Evolutionary conservation across 345 rosid species (phyloP).

Genomic region (Eucalyptus erythrocorys): DNA sequence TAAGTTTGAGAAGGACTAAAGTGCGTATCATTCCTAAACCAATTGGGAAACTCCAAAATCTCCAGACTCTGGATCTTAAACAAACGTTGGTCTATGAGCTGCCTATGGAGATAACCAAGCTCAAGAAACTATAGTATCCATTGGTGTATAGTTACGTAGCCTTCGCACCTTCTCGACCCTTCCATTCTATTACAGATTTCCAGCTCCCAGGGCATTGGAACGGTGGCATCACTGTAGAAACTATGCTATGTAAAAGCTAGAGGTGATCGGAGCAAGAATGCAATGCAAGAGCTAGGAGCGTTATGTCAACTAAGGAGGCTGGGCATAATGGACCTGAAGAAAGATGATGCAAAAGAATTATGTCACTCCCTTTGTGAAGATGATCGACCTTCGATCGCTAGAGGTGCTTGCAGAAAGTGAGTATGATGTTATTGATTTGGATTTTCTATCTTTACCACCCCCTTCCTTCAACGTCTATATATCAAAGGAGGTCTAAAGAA

Average conservation of each 20-base stretch:
- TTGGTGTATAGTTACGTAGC: not conserved
- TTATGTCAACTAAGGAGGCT: no score
- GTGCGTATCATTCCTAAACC: not conserved
- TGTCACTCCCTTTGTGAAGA: not conserved
- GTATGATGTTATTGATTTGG: not conserved
- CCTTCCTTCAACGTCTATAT: fast-evolving
- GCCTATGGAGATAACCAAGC: fast-evolving
- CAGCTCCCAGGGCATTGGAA: no score
- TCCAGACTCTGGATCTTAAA: fast-evolving
- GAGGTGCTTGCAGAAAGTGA: fast-evolving
- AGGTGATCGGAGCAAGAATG: not conserved
- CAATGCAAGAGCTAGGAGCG: not conserved
- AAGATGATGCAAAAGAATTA: not conserved
- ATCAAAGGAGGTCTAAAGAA: not conserved
- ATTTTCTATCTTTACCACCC: not conserved
- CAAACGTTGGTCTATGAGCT: not conserved
- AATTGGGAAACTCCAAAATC: no score
- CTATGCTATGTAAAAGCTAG: fast-evolving
- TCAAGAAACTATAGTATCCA: fast-evolving
- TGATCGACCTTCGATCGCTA: not conserved
- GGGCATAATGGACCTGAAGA: fast-evolving
- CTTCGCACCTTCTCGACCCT: no score
- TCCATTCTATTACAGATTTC: no score
- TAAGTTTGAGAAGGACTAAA: not conserved
- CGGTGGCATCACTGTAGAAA: fast-evolving